Percentiles rank a stretch among this genome's conserved stretches.
These are phyloP conservation scores for Cajanus cajan DNA, from an alignment of 306 rosid genomes.

Conservation along the genomic window DNA sequence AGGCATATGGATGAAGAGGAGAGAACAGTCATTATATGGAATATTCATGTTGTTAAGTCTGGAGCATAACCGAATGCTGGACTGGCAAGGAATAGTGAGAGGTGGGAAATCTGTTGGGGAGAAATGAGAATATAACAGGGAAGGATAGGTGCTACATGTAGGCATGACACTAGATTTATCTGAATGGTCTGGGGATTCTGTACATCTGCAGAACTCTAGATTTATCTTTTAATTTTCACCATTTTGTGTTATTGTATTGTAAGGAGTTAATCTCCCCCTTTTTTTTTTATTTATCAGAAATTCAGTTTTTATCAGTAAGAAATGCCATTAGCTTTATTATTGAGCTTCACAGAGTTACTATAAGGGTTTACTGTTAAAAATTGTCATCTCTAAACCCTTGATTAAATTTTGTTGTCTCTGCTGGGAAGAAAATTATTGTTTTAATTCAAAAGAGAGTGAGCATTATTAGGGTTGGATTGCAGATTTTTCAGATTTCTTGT, in stretches of 20 bases:
- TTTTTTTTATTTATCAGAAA: background rate
- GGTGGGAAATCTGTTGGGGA: background rate
- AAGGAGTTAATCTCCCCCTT: background rate
- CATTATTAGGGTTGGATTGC: background rate
- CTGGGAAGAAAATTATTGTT: background rate
- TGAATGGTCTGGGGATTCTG: background rate
- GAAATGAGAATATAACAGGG: conserved; percentile 20
- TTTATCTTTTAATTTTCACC: background rate
- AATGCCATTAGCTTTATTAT: background rate
- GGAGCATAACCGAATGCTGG: background rate
- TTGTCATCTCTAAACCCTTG: background rate
- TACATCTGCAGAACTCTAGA: background rate
- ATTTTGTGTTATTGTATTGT: background rate
- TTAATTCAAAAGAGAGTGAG: background rate
- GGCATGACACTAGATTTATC: no score
- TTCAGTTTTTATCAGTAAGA: conserved; percentile 4
- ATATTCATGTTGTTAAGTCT: background rate
- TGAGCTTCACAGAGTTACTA: background rate
- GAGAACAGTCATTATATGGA: background rate
- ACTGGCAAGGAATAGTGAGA: background rate
- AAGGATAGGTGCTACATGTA: background rate
- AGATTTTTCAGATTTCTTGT: background rate
- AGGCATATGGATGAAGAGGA: background rate
- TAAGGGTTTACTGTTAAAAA: background rate
- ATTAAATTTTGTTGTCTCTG: background rate